Conservation (phyloP, 164 flowering plant species). For the Chloranthus sessilifolius region DNA sequence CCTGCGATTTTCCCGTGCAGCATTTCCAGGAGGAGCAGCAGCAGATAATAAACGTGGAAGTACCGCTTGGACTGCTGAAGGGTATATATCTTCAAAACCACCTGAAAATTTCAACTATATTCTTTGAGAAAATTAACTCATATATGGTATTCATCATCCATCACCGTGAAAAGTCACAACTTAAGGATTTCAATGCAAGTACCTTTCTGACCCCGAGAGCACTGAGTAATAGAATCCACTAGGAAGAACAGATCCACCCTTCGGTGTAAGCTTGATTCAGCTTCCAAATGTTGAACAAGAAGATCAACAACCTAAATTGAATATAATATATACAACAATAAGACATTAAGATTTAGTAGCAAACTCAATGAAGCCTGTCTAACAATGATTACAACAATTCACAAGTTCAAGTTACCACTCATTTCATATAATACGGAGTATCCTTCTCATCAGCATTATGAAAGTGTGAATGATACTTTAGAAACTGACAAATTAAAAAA, state of each 20-base stretch:
- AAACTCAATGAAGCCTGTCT: neutral
- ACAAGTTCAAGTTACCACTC: too few species aligned
- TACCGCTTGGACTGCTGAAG: constrained; percentile 61
- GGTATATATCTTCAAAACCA: constrained; percentile 56
- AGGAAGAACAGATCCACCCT: constrained; percentile 90
- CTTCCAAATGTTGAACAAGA: constrained; percentile 57
- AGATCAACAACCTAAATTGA: constrained; percentile 66
- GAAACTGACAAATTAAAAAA: too few species aligned
- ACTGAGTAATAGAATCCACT: constrained; percentile 89
- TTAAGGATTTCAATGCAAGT: neutral
- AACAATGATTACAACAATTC: neutral
- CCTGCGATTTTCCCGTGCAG: constrained; percentile 76
- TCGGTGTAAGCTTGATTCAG: constrained; percentile 59
- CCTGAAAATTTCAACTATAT: constrained; percentile 37
- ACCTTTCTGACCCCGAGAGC: constrained; percentile 85
- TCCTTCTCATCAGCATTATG: too few species aligned
- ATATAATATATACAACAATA: neutral
- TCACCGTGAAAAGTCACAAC: neutral
- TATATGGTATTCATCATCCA: too few species aligned
- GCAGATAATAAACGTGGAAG: constrained; percentile 78
- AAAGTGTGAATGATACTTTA: too few species aligned
- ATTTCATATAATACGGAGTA: too few species aligned
- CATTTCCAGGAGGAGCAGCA: constrained; percentile 90
- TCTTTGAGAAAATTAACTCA: neutral
- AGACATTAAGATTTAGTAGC: neutral